Evolutionary conservation across 768 basidiomycete species (phyloP).

Genomic region (Phaffia tasmanica): DNA sequence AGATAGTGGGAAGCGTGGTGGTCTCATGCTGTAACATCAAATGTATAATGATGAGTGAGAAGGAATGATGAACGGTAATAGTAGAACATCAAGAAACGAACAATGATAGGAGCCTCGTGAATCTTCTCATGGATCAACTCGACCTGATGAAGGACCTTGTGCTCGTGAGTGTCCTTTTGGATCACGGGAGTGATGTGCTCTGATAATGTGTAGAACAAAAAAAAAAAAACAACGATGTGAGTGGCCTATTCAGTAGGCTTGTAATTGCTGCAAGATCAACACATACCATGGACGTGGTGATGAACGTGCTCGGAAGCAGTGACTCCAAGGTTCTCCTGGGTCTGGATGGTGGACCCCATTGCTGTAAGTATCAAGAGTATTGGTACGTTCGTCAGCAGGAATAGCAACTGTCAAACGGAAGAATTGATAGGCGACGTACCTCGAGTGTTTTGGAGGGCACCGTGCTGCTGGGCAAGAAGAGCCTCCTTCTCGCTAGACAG

Average conservation of each 20-base stretch:
- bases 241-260: no score
- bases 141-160: slow-evolving; percentile 38
- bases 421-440: background rate
- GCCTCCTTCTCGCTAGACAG: slow-evolving; percentile 35
- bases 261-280: no score
- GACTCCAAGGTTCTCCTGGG: slow-evolving; percentile 30
- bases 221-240: no score
- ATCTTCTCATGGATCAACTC: slow-evolving; percentile 37
- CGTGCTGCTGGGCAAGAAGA: slow-evolving; percentile 35
- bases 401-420: background rate
- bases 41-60: no score
- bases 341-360: slow-evolving; percentile 30
- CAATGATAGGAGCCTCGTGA: slow-evolving; percentile 36
- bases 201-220: background rate
- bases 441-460: slow-evolving; percentile 34
- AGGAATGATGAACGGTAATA: background rate
- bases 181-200: slow-evolving; percentile 38
- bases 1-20: slow-evolving; percentile 20
- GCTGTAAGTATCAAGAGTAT: slow-evolving; percentile 7
- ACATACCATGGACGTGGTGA: slow-evolving; percentile 33
- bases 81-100: background rate
- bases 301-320: slow-evolving; percentile 37
- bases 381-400: background rate
- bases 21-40: slow-evolving; percentile 13
- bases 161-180: slow-evolving; percentile 39